Evolutionary conservation across 2,329 filamentous ascomycete genomes (phyloP), one percentile per base, ranked within the genome.

Genomic region (Elsinoe batatas): DNA sequence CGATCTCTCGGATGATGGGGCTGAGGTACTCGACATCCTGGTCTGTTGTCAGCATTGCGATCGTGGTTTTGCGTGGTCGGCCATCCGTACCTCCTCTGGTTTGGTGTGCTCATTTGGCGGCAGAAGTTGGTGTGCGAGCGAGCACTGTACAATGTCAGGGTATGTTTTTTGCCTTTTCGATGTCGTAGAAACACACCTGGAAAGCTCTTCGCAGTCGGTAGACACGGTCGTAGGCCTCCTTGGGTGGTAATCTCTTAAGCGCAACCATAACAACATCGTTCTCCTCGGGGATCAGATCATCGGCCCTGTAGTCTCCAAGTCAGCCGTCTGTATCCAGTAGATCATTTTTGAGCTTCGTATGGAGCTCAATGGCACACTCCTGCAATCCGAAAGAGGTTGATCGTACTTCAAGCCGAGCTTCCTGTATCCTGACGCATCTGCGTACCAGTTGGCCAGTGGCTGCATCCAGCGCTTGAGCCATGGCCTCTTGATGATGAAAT

Each of bases 201-300:
- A 94, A 84, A 67, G 93, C 91, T 75, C 93, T 85, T 77, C 93
- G 88, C 74, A 98, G 83, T 69, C 93, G 91, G 85, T 90, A 98
- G 72, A 97, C 83, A 72, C 93, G 91, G 78, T 98, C 93, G 77
- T 97, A 97, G 67, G 85, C 81, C 71, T 93, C 88, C 79, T 94
- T 88, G 67, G 88, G 81, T 57, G 87, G 82, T 60, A 98, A 87
- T 71, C 93, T 89, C 81, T 88, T 87, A 68, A 98, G 81, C 61
- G 93, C 93, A 65, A 85, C 81, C 74, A 93, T 85, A 67, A 95
- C 89, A 57, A 79, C 76, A 67, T 93, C 87, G 78, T 81, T 86
- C 78, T 98, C 93, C 76, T 98, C 93, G 71, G 87, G 83, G 71
- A 96, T 87, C 71, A 98, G 76, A 72, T 98, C 93, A 75, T 98